A percentile compares a stretch with the other conserved stretches of the same genome.
These are phyloP conservation scores for Backusella westeae DNA, from an alignment of 192 early-diverging fungal genomes.

Conservation along the genomic window DNA sequence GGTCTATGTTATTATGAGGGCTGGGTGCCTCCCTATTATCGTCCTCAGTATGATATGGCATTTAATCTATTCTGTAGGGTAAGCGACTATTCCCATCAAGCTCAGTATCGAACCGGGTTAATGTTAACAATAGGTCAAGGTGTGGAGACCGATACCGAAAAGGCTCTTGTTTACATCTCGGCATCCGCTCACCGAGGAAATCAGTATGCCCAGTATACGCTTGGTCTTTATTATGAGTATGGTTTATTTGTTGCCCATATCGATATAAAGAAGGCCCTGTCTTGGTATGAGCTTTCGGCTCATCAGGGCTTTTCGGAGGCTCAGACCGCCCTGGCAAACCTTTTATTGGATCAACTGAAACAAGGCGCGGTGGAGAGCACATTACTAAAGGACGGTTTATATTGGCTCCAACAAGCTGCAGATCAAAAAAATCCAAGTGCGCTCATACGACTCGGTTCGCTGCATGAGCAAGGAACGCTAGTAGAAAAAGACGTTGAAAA, in stretches of 20 bases:
- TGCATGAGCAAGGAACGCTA: constrained; percentile 26
- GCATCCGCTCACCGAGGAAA: neutral
- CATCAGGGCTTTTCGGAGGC: constrained; percentile 26
- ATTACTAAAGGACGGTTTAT: neutral
- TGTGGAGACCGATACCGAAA: constrained; percentile 9
- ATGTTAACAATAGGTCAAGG: constrained; percentile 21
- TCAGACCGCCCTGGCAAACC: constrained; percentile 25
- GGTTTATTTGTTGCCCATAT: constrained; percentile 8
- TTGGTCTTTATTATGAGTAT: constrained; percentile 26
- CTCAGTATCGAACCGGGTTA: constrained; percentile 20
- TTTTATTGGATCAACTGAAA: constrained; percentile 18
- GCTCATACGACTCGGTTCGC: constrained; percentile 30
- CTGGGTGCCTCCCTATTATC: neutral
- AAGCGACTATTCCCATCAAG: constrained; percentile 10
- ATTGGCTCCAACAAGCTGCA: constrained; percentile 2
- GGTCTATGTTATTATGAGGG: constrained; percentile 29
- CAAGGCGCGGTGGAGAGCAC: neutral
- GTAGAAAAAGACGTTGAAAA: constrained; percentile 17
- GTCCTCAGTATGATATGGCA: constrained; percentile 1
- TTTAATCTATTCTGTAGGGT: constrained; percentile 22
- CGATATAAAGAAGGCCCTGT: neutral
- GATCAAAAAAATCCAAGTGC: constrained; percentile 24
- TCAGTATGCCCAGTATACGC: constrained; percentile 22
- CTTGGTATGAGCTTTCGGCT: constrained; percentile 20
- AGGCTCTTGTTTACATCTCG: constrained; percentile 13